Base-by-base conservation (phyloP, 2,329 filamentous ascomycete genomes). In the Coniochaeta ligniaria region DNA sequence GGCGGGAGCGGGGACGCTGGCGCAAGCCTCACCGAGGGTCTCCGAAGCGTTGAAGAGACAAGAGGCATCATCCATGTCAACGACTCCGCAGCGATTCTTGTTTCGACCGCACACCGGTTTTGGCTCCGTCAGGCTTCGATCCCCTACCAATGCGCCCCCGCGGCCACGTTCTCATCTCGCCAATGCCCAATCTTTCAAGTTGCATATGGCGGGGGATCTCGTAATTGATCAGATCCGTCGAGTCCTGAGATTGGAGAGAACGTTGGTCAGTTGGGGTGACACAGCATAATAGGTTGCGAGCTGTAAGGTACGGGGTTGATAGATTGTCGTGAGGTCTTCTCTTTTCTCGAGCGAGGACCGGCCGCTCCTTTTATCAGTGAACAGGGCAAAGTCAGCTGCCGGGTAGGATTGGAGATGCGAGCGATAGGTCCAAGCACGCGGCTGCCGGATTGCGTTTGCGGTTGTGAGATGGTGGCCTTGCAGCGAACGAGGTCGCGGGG, bases 391-490 rank as follows among this genome's bases (percentile, higher is more conserved):
- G n/a, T 33, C 26, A 14, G 16, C 14, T 28, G 24, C 31, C 24
- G 52, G 3, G 52, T 33, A n/a, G 50, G 50, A 31, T 55, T 33
- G 28, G 52, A 55, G 28, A n/a, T 33, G 28, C 5, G 38, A n/a
- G 31, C 20, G 35, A 57, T 17, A 57, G 35, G 56, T 58, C 56
- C 22, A 45, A 60, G 36, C 58, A 60, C 33, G 43, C 47, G 47
- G 47, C 45, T 55, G 58, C 33, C 47, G 31, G 47, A 26, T 38
- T 41, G 33, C 28, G 8, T n/a, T 17, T 52, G 22, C 14, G 22
- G 47, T n/a, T 52, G 31, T 38, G 54, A 35, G 31, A 57, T 57
- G 54, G 54, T 57, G 28, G 35, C 31, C 54, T 57, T 57, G 54
- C 54, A 36, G 31, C n/a, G 14, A n/a, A 33, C 31, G 54, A 22